A percentile compares a stretch with the other conserved stretches of the same genome.
Conservation (phyloP, 768 basidiomycete genomes). For the Mycena epipterygia region DNA sequence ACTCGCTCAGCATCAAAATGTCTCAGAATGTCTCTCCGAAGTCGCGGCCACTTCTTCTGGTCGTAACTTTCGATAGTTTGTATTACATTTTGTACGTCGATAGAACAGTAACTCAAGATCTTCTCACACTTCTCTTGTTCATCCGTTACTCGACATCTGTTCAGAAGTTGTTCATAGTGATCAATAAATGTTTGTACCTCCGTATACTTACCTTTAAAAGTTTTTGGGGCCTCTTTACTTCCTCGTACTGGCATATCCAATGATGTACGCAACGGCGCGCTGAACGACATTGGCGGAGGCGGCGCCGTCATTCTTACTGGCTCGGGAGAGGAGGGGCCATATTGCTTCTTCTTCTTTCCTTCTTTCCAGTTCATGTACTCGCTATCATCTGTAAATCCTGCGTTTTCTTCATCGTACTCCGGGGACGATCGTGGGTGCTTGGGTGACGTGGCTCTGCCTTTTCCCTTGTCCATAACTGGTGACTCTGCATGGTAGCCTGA, state of each 20-base stretch:
- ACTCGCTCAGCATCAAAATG: neutral
- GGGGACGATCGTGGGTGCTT: no score
- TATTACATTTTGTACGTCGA: neutral
- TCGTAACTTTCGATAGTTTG: neutral
- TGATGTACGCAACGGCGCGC: neutral
- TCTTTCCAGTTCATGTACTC: no score
- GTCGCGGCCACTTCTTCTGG: neutral
- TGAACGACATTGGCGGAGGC: neutral
- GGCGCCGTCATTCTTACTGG: neutral
- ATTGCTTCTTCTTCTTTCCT: no score
- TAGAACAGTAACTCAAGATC: neutral
- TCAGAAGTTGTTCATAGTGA: neutral
- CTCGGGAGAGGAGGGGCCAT: neutral
- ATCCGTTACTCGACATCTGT: neutral
- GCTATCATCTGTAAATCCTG: no score
- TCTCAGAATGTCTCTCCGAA: neutral
- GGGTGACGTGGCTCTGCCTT: no score
- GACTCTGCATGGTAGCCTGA: no score
- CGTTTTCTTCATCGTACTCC: no score
- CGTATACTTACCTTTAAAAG: neutral
- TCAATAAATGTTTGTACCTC: neutral
- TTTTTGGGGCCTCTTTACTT: neutral
- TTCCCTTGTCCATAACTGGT: no score
- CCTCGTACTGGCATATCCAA: neutral
- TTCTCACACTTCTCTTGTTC: neutral